Evolutionary conservation across 2,329 filamentous ascomycete genomes (phyloP).

Genomic region (Penicillium sp.): DNA sequence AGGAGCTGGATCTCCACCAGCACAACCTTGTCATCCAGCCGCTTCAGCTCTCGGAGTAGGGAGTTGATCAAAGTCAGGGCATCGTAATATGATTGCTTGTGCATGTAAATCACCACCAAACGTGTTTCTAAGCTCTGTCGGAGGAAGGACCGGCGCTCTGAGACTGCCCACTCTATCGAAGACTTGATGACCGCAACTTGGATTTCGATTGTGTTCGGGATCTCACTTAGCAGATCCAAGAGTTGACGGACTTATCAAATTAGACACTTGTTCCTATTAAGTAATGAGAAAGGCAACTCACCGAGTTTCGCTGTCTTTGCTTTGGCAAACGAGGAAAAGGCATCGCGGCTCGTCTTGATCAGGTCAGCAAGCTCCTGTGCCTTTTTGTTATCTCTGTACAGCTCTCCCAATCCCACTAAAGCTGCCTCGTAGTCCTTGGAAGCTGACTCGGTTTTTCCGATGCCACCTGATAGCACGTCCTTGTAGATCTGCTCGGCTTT

Average conservation of each 20-base stretch:
- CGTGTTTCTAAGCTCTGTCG: constrained; percentile 97
- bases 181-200: constrained; percentile 96
- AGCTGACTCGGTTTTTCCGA: constrained; percentile 78
- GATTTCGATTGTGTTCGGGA: constrained; percentile 89
- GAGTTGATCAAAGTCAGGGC: constrained; percentile 94
- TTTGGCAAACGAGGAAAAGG: constrained; percentile 94
- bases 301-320: constrained; percentile 97
- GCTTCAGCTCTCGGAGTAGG: constrained; percentile 92
- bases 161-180: constrained; percentile 98
- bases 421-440: constrained; percentile 89
- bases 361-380: constrained; percentile 82
- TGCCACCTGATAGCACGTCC: constrained; percentile 80
- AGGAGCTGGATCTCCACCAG: constrained; percentile 96
- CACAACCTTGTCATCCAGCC: constrained; percentile 96
- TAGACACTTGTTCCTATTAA: background rate
- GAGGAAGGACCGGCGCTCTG: constrained; percentile 90
- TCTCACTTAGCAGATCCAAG: constrained; percentile 88
- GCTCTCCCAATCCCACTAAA: constrained; percentile 80
- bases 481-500: constrained; percentile 88
- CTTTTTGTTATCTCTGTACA: constrained; percentile 80
- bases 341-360: constrained; percentile 82
- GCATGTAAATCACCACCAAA: constrained; percentile 90
- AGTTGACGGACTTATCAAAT: constrained; percentile 77
- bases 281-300: constrained; percentile 46
- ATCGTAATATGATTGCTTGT: constrained; percentile 96